These are phyloP conservation scores for Mycosphaerella sp. DNA, from an alignment of 2,329 filamentous ascomycete genomes.

Conservation along the genomic window DNA sequence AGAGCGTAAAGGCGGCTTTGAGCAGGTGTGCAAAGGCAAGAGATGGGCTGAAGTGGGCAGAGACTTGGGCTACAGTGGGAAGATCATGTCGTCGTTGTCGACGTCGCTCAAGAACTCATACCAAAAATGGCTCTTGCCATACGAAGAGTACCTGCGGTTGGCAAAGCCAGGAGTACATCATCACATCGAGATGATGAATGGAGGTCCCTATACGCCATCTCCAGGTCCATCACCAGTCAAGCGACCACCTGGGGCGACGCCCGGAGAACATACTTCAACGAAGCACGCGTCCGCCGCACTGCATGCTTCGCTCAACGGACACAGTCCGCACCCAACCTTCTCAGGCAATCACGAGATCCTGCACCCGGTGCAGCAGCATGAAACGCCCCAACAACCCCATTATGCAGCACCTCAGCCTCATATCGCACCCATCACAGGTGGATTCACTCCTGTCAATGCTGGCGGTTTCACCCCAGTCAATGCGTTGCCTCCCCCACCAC, in stretches of 20 bases:
- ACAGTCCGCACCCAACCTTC: conserved; percentile 20
- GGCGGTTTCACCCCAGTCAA: conserved; percentile 62
- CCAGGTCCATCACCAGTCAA: conserved; percentile 70
- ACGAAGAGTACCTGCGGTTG: conserved; percentile 85
- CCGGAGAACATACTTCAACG: conserved; percentile 59
- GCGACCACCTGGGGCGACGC: conserved; percentile 44
- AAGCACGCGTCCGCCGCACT: conserved; percentile 51
- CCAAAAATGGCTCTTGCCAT: conserved; percentile 92
- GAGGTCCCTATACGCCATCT: conserved; percentile 76
- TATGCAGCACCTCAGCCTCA: conserved; percentile 39
- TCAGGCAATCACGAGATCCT: conserved; percentile 12
- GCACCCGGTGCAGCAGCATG: conserved; percentile 24
- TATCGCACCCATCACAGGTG: conserved; percentile 49
- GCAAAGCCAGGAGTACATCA: conserved; percentile 97
- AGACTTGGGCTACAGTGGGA: conserved; percentile 94
- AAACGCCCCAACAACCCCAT: conserved; percentile 32
- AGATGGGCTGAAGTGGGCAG: conserved; percentile 99
- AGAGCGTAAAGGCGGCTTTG: conserved; percentile 88
- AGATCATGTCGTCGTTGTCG: conserved; percentile 98
- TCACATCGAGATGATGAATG: conserved; percentile 86
- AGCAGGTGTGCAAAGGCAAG: conserved; percentile 93
- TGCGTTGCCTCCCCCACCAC: conserved; percentile 31
- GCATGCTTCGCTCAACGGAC: conserved; percentile 48
- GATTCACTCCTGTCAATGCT: conserved; percentile 67
- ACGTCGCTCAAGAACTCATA: conserved; percentile 98